Conservation (phyloP, 2,329 filamentous ascomycete genomes). For the Capronia coronata region DNA sequence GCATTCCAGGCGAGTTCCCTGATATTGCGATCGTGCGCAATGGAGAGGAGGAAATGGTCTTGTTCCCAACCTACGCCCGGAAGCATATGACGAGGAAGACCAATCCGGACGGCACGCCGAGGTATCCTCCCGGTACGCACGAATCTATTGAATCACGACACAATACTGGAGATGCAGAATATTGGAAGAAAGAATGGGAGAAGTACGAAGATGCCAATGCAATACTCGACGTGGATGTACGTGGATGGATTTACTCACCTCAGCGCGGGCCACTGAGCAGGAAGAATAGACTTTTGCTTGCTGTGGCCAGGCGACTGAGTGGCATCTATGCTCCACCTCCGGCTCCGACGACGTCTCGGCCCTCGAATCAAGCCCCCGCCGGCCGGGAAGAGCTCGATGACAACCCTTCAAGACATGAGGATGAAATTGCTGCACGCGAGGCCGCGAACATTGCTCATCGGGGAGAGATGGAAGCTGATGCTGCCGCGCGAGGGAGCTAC, state of each 20-base stretch:
- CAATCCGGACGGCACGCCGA: constrained; percentile 28
- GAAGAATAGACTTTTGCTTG: constrained; percentile 79
- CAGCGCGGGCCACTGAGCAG: constrained; percentile 77
- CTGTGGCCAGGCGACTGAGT: constrained; percentile 77
- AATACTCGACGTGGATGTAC: constrained; percentile 85
- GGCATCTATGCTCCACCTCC: constrained; percentile 65
- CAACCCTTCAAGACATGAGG: constrained; percentile 50
- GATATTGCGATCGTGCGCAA: constrained; percentile 73
- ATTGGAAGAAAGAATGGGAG: constrained; percentile 74
- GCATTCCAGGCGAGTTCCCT: constrained; percentile 71
- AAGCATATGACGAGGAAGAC: constrained; percentile 52
- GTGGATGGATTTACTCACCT: constrained; percentile 90
- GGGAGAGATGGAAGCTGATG: constrained; percentile 64
- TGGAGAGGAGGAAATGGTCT: constrained; percentile 83
- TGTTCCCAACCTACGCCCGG: constrained; percentile 91
- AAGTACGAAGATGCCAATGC: constrained; percentile 73
- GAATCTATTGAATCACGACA: constrained; percentile 38
- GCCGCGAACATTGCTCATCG: constrained; percentile 68
- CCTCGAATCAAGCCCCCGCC: constrained; percentile 38
- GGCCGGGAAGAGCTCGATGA: constrained; percentile 38
- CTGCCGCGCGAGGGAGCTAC: constrained; percentile 65
- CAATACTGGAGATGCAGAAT: constrained; percentile 58
- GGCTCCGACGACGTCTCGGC: constrained; percentile 40
- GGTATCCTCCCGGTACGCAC: constrained; percentile 29
- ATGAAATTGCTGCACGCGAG: constrained; percentile 65